Evolutionary conservation across 2,329 filamentous ascomycete species (phyloP).

Genomic region (Dryadomyces sulphureus): DNA sequence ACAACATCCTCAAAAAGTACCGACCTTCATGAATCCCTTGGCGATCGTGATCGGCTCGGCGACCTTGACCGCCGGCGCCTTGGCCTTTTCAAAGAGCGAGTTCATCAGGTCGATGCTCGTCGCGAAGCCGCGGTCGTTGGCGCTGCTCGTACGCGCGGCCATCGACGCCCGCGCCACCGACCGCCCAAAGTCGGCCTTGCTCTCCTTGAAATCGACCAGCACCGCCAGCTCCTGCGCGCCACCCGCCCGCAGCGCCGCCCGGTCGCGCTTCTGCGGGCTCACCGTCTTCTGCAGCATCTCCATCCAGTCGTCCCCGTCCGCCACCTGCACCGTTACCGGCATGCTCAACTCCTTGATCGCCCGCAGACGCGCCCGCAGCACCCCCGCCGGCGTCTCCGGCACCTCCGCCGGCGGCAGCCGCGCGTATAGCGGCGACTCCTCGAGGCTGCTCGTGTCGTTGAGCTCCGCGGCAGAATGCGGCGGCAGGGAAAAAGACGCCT

Average conservation of each 20-base stretch:
- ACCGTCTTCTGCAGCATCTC: conserved; percentile 89
- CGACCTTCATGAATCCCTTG: conserved; percentile 76
- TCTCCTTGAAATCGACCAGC: conserved; percentile 22
- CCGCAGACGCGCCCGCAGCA: conserved; percentile 49
- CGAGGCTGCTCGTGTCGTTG: conserved; percentile 10
- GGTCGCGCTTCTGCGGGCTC: conserved; percentile 84
- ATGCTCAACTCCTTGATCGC: conserved; percentile 45
- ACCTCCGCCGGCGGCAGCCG: conserved; percentile 29
- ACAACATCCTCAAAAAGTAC: no score
- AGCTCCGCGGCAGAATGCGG: conserved; percentile 67
- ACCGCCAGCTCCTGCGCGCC: conserved; percentile 43
- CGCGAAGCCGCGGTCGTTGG: conserved; percentile 51
- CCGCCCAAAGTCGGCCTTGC: conserved; percentile 13
- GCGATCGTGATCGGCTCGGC: conserved; percentile 33
- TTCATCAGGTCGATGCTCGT: conserved; percentile 96
- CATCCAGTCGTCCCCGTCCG: conserved; percentile 74
- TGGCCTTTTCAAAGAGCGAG: conserved; percentile 68
- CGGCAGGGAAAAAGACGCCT: conserved; percentile 65
- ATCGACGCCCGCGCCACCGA: neutral
- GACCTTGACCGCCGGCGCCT: conserved; percentile 37
- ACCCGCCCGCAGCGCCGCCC: conserved; percentile 49
- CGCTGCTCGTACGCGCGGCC: conserved; percentile 18
- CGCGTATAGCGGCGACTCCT: conserved; percentile 34
- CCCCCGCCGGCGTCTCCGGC: conserved; percentile 41
- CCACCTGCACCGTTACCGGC: conserved; percentile 44